Conservation (phyloP, 2,329 filamentous ascomycete species). For the Diaporthe citri region DNA sequence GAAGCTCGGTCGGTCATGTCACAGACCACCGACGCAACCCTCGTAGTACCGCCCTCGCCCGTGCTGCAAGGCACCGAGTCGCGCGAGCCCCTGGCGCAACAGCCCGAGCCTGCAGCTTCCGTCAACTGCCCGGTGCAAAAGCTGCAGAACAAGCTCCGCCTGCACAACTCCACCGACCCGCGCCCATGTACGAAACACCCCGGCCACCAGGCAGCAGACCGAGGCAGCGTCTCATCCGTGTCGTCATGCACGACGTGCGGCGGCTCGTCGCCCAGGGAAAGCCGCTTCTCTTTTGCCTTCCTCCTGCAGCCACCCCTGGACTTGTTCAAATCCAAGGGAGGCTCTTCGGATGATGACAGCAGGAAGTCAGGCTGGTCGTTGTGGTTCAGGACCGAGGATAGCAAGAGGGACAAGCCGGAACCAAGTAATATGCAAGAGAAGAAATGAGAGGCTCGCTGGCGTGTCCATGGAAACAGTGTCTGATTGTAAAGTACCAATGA, state of each 20-base stretch:
- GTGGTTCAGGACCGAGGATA: conserved; percentile 35
- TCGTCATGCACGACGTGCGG: conserved; percentile 31
- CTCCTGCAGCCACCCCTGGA: conserved; percentile 36
- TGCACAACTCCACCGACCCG: conserved; percentile 37
- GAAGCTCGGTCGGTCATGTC: conserved; percentile 1
- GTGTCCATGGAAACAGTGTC: conserved; percentile 17
- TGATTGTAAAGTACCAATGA: not conserved
- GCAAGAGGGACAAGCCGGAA: conserved; percentile 2
- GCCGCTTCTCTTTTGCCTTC: conserved; percentile 32
- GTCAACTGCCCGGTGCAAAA: conserved; percentile 34
- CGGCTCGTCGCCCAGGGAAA: conserved; percentile 4
- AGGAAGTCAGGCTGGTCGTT: conserved; percentile 34
- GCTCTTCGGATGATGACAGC: conserved; percentile 26
- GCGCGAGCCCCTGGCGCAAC: conserved; percentile 2
- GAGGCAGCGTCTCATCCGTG: conserved; percentile 28
- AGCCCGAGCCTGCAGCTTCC: conserved; percentile 3
- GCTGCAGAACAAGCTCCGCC: conserved; percentile 29
- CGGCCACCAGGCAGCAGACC: conserved; percentile 6
- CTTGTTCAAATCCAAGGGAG: conserved; percentile 32
- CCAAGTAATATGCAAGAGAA: conserved; percentile 10
- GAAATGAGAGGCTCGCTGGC: conserved; percentile 20
- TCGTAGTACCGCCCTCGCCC: not conserved
- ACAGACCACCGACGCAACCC: not conserved
- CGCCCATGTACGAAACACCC: conserved; percentile 17
- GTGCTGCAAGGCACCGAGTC: not conserved